These are phyloP conservation scores for Dothidotthia symphoricarpi DNA, from an alignment of 2,329 filamentous ascomycete genomes.

Conservation along the genomic window DNA sequence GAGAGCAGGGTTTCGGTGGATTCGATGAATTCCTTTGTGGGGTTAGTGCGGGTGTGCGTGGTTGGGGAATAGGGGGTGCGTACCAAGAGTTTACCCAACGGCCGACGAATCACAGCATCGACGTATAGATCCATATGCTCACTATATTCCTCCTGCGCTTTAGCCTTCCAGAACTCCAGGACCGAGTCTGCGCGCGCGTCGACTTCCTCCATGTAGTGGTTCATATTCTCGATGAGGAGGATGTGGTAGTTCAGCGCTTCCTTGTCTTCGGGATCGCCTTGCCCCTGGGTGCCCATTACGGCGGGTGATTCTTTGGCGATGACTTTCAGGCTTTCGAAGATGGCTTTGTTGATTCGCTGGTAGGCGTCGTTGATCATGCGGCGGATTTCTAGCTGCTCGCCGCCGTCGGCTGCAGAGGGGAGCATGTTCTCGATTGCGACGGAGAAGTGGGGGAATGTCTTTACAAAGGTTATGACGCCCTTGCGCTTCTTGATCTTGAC, in stretches of 20 bases:
- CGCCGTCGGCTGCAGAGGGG: conserved; percentile 49
- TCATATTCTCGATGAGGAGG: conserved; percentile 97
- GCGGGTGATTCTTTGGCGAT: conserved; percentile 72
- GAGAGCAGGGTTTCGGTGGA: conserved; percentile 74
- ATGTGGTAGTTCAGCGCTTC: conserved; percentile 97
- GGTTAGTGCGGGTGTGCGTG: conserved; percentile 8
- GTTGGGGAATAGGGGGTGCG: conserved; percentile 13
- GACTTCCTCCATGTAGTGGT: conserved; percentile 91
- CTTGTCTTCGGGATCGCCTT: conserved; percentile 78
- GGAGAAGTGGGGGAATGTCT: conserved; percentile 87
- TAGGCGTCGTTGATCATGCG: conserved; percentile 84
- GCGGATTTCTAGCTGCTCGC: conserved; percentile 64
- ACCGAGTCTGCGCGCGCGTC: conserved; percentile 72
- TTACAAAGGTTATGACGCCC: conserved; percentile 92
- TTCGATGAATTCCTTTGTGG: conserved; percentile 72
- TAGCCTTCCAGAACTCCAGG: conserved; percentile 77
- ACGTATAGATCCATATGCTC: conserved; percentile 90
- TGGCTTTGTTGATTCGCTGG: conserved; percentile 81
- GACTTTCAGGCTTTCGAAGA: conserved; percentile 96
- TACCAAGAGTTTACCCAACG: conserved; percentile 78
- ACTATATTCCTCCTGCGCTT: conserved; percentile 72
- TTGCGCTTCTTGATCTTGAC: conserved; percentile 99
- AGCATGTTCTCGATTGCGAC: conserved; percentile 82
- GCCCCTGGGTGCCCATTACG: conserved; percentile 53
- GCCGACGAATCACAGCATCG: conserved; percentile 81